These are phyloP conservation scores for Ogataea salicorniae DNA, from an alignment of 805 yeast species.

Conservation along the genomic window DNA sequence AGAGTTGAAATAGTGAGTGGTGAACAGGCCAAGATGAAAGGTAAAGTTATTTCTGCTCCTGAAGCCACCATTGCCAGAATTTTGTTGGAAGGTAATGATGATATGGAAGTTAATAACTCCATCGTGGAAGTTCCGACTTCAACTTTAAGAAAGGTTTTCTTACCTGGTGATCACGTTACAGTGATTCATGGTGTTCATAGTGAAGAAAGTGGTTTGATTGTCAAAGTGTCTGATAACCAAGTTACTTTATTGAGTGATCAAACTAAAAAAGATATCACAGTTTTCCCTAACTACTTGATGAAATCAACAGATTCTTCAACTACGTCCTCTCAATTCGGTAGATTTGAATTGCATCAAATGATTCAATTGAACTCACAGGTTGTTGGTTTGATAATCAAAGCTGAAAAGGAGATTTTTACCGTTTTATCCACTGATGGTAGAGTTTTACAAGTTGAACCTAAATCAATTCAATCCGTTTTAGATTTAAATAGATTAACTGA, in stretches of 20 bases:
- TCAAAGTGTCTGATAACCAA: constrained; percentile 73
- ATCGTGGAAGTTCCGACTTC: constrained; percentile 74
- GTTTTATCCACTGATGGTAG: constrained; percentile 82
- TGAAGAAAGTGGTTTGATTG: constrained; percentile 94
- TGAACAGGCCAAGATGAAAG: constrained; percentile 87
- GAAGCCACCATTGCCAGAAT: constrained; percentile 51
- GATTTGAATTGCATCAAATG: constrained; percentile 82
- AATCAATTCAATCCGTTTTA: constrained; percentile 77
- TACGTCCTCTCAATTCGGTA: constrained; percentile 63
- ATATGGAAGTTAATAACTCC: constrained; percentile 48
- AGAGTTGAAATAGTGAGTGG: constrained; percentile 88
- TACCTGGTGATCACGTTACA: constrained; percentile 92
- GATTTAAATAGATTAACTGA: constrained; percentile 60
- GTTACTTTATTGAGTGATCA: constrained; percentile 89
- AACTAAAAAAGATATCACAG: constrained; percentile 82
- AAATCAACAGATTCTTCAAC: constrained; percentile 83
- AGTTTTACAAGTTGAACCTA: constrained; percentile 62
- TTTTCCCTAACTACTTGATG: constrained; percentile 85
- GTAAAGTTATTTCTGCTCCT: constrained; percentile 66
- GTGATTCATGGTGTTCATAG: constrained; percentile 86
- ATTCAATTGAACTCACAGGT: constrained; percentile 81
- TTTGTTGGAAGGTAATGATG: constrained; percentile 49
- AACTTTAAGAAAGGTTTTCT: constrained; percentile 78
- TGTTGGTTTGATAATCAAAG: constrained; percentile 85
- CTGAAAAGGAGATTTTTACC: constrained; percentile 81